These are phyloP conservation scores for Scheffersomyces illinoinensis DNA, from an alignment of 1,139 yeast genomes.

Conservation along the genomic window DNA sequence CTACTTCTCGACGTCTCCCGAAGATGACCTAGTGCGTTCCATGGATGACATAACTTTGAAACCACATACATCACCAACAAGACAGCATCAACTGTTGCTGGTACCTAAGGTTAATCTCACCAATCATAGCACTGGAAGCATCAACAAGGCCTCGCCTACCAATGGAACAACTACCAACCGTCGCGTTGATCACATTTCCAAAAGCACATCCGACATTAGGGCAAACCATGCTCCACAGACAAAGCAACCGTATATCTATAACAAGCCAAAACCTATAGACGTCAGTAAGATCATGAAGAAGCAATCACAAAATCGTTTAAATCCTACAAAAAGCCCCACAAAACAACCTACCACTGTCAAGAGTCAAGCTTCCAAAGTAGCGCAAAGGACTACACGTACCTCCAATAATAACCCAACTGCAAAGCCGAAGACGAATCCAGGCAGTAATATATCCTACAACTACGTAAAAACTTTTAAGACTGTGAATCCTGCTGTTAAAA, in stretches of 20 bases:
- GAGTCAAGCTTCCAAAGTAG: constrained; percentile 1
- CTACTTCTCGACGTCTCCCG: background rate
- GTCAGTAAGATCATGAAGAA: constrained; percentile 34
- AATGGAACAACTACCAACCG: background rate
- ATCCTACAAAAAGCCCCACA: constrained; percentile 21
- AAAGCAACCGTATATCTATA: constrained; percentile 34
- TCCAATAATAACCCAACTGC: constrained; percentile 4
- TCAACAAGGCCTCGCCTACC: background rate
- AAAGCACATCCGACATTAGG: constrained; percentile 15
- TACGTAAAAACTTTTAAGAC: constrained; percentile 16
- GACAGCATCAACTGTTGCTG: background rate
- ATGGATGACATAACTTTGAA: constrained; percentile 21
- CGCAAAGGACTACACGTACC: constrained; percentile 5
- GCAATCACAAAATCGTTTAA: constrained; percentile 6
- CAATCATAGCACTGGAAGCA: constrained; percentile 2
- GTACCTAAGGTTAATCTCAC: background rate
- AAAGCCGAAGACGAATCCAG: constrained; percentile 5
- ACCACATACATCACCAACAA: constrained; percentile 19
- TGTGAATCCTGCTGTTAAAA: constrained; percentile 4
- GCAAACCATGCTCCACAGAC: constrained; percentile 2
- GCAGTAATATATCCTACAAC: constrained; percentile 30
- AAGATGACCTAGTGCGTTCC: constrained; percentile 5
- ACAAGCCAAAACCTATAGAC: constrained; percentile 44
- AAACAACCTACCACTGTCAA: constrained; percentile 9
- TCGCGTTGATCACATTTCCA: constrained; percentile 6